phyloP scores from a whole-genome alignment of 306 rosid species.

The Trifolium repens region DNA sequence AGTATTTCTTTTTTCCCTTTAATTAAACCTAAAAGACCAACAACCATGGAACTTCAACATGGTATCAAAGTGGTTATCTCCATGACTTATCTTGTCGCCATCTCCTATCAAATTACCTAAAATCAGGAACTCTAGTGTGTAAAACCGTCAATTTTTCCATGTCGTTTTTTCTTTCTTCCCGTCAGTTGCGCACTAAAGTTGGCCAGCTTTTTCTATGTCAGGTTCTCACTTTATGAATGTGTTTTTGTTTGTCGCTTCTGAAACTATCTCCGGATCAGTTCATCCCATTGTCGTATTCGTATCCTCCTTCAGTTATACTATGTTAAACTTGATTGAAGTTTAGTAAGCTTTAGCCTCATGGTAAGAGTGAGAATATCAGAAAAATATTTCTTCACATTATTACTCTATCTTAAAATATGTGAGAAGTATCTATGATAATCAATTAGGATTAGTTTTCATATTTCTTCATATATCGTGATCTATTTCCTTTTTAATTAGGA shows the following conservation, averaged over 20 bases:
- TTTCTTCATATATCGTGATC: neutral
- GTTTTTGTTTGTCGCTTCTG: neutral
- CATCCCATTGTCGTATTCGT: neutral
- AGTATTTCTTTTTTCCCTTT: neutral
- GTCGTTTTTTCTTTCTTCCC: neutral
- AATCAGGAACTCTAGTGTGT: neutral
- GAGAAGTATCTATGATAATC: neutral
- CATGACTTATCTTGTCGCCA: neutral
- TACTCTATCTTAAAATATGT: slow-evolving; percentile 4
- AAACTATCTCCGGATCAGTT: neutral
- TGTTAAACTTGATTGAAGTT: neutral
- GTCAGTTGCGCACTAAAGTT: neutral
- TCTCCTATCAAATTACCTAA: neutral
- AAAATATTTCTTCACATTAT: slow-evolving; percentile 1
- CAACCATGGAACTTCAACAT: neutral
- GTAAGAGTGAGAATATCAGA: neutral
- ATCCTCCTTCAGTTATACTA: neutral
- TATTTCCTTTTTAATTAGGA: neutral
- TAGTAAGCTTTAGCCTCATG: neutral
- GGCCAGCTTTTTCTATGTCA: neutral
- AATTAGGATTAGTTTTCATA: neutral
- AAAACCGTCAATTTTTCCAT: neutral
- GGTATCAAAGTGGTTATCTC: neutral
- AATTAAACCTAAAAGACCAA: slow-evolving; percentile 1
- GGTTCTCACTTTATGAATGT: neutral